Evolutionary conservation across 495 filamentous ascomycete genomes (phyloP), one percentile per base, ranked within the genome.

Genomic region (Penicillium pulvis): DNA sequence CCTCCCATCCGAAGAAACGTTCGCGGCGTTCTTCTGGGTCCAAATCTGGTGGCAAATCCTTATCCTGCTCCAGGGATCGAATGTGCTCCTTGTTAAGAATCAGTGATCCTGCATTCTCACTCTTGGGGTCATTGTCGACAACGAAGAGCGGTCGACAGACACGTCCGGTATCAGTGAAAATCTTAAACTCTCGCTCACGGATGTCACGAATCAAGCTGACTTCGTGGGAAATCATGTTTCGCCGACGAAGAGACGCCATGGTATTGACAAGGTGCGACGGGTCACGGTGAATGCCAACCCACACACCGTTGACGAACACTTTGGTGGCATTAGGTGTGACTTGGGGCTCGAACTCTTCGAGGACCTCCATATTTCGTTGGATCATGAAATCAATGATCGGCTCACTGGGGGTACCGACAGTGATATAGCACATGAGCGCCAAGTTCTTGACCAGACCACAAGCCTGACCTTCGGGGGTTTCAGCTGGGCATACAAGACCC

Each of bases 391-490:
- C 90, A 35, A 94, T 82, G 61, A 98, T 90, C 7, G 93, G 92
- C 51, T 93, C 88, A 28, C 89, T 89, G 10, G 92, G 89, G 7
- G 91, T 90, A 70, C 93, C 94, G 31, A 97, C 92, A 47, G 90
- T 96, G 69, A 99, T 91, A 64, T 93, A 96, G 71, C 93, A 98
- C 93, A 99, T 98, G 45, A 99, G 83, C 4, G 95, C 90, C 68
- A 99, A 70, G 64, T 99, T 99, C 80, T 99, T 99, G 72, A 99
- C 95, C 57, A 99, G 75, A 72, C 94, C 94, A 77, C 94, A 99
- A 72, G 94, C 94, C 70, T 99, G 95, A 59, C 94, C 94, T 84
- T 99, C 94, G 8, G 94, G 94, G 16, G 94, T 99, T 68, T 99
- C 94, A 24, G 94, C 94, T 23, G 94, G 94, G 71, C 94, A 99